Conservation (phyloP, 176 grass and related monocot genomes). For the Oryza coarctata region DNA sequence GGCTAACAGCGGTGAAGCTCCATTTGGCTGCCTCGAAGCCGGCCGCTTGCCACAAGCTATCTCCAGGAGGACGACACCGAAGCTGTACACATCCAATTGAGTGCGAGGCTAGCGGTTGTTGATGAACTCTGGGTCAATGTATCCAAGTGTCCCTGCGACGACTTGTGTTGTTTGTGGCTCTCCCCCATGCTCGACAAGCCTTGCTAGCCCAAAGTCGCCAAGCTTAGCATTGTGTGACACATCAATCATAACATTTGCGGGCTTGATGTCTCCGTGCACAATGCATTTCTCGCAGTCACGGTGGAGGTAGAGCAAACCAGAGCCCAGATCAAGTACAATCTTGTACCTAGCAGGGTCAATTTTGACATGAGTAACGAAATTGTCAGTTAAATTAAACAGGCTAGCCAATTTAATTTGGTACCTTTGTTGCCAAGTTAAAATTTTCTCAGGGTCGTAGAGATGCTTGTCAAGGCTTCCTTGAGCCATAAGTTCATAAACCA, state of each 20-base stretch:
- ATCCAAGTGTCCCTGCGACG: neutral
- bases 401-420: neutral
- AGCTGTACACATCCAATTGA: neutral
- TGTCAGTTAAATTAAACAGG: no score
- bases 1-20: neutral
- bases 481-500: neutral
- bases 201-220: constrained; percentile 26
- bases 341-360: neutral
- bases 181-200: neutral
- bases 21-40: neutral
- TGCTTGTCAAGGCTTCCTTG: constrained; percentile 23
- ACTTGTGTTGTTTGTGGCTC: neutral
- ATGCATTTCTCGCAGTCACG: neutral
- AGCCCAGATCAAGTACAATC: neutral
- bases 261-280: constrained; percentile 30
- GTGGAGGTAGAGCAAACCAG: constrained; percentile 7
- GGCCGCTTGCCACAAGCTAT: constrained; percentile 1
- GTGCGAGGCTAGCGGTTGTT: neutral
- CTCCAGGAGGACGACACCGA: constrained; percentile 17
- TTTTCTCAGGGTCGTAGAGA: neutral
- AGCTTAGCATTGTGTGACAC: constrained; percentile 1
- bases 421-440: neutral
- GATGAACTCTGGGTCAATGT: constrained; percentile 15
- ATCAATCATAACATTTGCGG: constrained; percentile 21
- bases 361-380: no score